Base-by-base conservation (phyloP, 2,329 filamentous ascomycete species). In the Colletotrichum orbiculare region DNA sequence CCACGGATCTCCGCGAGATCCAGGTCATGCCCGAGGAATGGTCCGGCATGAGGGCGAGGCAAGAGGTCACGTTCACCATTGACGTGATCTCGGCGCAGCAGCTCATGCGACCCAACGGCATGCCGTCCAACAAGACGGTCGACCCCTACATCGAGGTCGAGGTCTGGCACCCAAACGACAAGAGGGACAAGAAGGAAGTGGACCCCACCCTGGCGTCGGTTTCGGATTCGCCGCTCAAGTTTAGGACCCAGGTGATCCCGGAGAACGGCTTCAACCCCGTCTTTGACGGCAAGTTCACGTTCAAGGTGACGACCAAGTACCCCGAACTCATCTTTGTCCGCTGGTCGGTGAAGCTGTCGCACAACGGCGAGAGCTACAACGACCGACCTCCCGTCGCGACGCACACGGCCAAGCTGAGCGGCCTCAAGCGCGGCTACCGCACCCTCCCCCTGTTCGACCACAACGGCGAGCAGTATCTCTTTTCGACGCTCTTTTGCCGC, bases 131-230 rank as follows among this genome's bases (percentile, higher is more conserved):
- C 70, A 81, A 91, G 67, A 90, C 87, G 64, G 89, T 98, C 78
- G 94, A 97, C 74, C 94, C 96, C 0, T 98, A 97, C 73, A 88
- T 98, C 62, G 94, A 98, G 78, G 91, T 98, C 37, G 95, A 99
- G 77, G 91, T 98, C 74, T 96, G 96, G 75, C 91, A 94, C 72
- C 92, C 95, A 45, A 96, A 97, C 77, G 95, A 97, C 79, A 95
- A 96, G 79, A 88, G 90, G 72, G 94, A 97, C 79, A 94, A 95
- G 76, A 91, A 89, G 55, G 92, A 93, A 54, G 90, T 89, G 58
- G 84, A 89, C 59, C 88, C 89, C 17, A 87, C 85, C 55, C 72
- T 79, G 38, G 74, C 76, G 3, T 75, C 77, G 52, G 78, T 79
- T 55, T 76, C 75, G 35, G 82, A 84, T 66, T 81, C 89, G 60